Evolutionary conservation across 371 early-diverging fungal genomes (phyloP).

Genomic region (Rhizopus stolonifer): DNA sequence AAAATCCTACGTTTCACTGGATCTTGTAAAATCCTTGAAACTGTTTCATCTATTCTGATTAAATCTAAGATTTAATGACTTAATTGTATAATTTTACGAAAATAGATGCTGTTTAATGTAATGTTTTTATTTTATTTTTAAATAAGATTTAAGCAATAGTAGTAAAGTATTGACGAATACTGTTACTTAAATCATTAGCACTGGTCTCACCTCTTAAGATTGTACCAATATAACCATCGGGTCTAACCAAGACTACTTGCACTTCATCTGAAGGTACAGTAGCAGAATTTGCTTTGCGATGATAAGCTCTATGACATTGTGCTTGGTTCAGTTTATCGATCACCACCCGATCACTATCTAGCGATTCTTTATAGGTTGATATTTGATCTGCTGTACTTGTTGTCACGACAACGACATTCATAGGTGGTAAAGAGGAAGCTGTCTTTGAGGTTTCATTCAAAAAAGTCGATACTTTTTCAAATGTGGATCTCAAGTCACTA

Average conservation of each 20-base stretch:
- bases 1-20: too few relatives aligned
- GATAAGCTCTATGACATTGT: constrained; percentile 41
- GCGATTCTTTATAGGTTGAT: constrained; percentile 3
- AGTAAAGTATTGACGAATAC: constrained; percentile 14
- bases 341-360: constrained; percentile 25
- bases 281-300: constrained; percentile 3
- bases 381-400: constrained; percentile 37
- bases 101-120: too few relatives aligned
- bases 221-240: constrained; percentile 44
- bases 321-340: constrained; percentile 45
- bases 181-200: constrained; percentile 10
- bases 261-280: constrained; percentile 2
- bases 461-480: constrained; percentile 18
- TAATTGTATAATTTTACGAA: too few relatives aligned
- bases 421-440: constrained; percentile 8
- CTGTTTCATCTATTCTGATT: too few relatives aligned
- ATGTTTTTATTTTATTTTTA: background rate
- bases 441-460: constrained; percentile 12
- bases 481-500: constrained; percentile 22
- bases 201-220: constrained; percentile 20
- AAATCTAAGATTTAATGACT: too few relatives aligned
- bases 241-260: constrained; percentile 30
- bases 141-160: background rate
- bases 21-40: too few relatives aligned
- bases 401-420: constrained; percentile 23